Evolutionary conservation across 129 eudicot species (phyloP).

Genomic region (Centaurea solstitialis): DNA sequence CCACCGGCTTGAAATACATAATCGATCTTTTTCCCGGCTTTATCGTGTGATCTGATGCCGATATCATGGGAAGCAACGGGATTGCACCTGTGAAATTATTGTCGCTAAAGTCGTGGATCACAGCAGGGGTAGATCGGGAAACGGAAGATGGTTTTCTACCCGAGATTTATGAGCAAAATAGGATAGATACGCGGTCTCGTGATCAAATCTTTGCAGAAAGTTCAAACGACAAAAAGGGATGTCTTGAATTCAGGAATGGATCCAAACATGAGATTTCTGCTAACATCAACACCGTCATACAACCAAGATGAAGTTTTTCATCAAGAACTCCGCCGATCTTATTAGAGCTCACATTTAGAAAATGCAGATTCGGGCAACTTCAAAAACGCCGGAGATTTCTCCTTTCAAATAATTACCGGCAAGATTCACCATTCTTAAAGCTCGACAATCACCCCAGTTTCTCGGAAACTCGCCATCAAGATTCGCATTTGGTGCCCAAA

Average conservation of each 20-base stretch:
- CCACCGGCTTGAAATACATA: conserved; percentile 43
- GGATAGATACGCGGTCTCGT: conserved; percentile 21
- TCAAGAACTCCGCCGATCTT: conserved; percentile 42
- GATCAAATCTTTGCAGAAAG: conserved; percentile 10
- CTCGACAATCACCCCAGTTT: conserved; percentile 42
- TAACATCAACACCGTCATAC: conserved; percentile 44
- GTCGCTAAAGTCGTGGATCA: conserved; percentile 40
- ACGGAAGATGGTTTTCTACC: conserved; percentile 24
- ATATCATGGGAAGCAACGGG: conserved; percentile 31
- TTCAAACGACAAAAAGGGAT: conserved; percentile 15
- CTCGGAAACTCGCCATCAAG: conserved; percentile 32
- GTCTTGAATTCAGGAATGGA: conserved; percentile 31
- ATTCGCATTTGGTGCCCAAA: conserved; percentile 50
- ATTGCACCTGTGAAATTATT: conserved; percentile 38
- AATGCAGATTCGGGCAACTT: conserved; percentile 35
- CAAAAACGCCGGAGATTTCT: conserved; percentile 27
- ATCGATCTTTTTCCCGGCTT: conserved; percentile 28
- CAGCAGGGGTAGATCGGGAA: conserved; percentile 25
- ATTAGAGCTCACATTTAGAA: conserved; percentile 42
- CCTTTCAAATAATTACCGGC: conserved; percentile 42
- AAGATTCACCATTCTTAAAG: conserved; percentile 42
- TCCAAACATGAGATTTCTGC: conserved; percentile 45
- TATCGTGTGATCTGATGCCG: neutral
- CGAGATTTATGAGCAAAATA: conserved; percentile 31
- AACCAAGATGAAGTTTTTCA: conserved; percentile 28